These are phyloP conservation scores for Pilaira anomala DNA, from an alignment of 192 early-diverging fungal genomes.

Conservation along the genomic window DNA sequence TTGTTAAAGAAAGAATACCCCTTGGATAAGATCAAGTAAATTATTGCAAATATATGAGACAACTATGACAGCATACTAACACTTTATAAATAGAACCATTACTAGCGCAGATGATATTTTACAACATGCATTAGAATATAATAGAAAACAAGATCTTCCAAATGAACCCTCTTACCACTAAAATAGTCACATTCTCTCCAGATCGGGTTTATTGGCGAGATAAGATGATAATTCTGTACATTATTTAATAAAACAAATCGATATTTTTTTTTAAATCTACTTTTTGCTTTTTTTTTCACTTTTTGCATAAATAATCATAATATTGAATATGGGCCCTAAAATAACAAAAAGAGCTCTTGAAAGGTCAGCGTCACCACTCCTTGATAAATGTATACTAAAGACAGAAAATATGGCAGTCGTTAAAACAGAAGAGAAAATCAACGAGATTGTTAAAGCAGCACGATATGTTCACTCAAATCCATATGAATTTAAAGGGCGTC, in stretches of 20 bases:
- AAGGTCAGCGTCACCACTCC: too few relatives aligned
- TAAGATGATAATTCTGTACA: background rate
- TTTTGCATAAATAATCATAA: background rate
- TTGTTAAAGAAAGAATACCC: constrained; percentile 85
- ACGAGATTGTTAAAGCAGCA: background rate
- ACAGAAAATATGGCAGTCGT: background rate
- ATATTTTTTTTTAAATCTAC: background rate
- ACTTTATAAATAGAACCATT: constrained; percentile 29
- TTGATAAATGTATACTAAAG: background rate
- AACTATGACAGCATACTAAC: too few relatives aligned
- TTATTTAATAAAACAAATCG: background rate
- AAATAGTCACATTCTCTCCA: background rate
- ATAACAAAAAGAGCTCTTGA: too few relatives aligned
- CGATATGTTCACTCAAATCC: constrained; percentile 16
- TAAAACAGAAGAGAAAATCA: background rate
- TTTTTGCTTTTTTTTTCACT: background rate
- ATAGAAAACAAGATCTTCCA: background rate
- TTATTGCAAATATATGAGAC: too few relatives aligned
- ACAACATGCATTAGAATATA: constrained; percentile 22
- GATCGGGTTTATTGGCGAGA: constrained; percentile 3
- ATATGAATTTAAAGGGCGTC: constrained; percentile 27
- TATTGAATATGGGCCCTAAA: background rate
- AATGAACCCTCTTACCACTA: background rate
- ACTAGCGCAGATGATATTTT: constrained; percentile 34
- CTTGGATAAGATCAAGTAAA: constrained; percentile 61